A percentile compares a stretch with the other conserved stretches of the same genome.
These are phyloP conservation scores for Erigeron philadelphicus DNA, from an alignment of 140 eudicot species.

Conservation along the genomic window DNA sequence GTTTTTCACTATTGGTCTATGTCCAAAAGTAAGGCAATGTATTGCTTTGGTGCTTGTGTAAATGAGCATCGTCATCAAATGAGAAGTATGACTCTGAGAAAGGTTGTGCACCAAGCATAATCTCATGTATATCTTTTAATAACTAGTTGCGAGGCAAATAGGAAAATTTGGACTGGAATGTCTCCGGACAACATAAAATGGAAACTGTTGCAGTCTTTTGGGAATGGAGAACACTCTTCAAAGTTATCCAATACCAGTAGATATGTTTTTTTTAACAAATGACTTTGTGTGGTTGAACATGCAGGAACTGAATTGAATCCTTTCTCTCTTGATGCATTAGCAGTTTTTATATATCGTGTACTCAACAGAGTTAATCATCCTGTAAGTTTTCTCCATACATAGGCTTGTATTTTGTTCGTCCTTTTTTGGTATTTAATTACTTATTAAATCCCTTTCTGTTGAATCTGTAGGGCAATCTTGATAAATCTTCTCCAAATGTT, in stretches of 20 bases:
- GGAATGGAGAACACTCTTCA: neutral
- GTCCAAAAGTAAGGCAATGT: neutral
- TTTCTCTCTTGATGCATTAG: slow-evolving; percentile 87
- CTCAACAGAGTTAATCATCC: slow-evolving; percentile 90
- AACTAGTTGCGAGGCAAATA: neutral
- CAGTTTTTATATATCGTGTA: slow-evolving; percentile 79
- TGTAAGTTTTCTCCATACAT: slow-evolving; percentile 37
- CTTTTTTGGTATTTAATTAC: slow-evolving; percentile 15
- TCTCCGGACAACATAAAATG: neutral
- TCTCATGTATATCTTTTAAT: neutral
- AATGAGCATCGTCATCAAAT: neutral
- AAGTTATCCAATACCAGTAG: neutral
- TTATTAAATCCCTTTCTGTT: slow-evolving; percentile 16
- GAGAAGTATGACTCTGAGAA: neutral
- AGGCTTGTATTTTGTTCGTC: slow-evolving; percentile 13
- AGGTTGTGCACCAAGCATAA: neutral
- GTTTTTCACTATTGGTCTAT: neutral
- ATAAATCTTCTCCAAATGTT: slow-evolving; percentile 75
- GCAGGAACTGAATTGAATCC: slow-evolving; percentile 95
- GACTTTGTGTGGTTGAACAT: slow-evolving; percentile 16
- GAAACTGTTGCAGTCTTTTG: neutral
- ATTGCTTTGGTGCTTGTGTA: neutral
- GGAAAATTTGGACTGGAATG: slow-evolving; percentile 7
- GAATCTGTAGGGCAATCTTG: slow-evolving; percentile 76
- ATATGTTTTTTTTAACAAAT: neutral